Percentiles rank a stretch among this genome's conserved stretches.
These are phyloP conservation scores for Phytophthora citrophthora DNA, from an alignment of 352 stramenopile genomes.

Conservation along the genomic window DNA sequence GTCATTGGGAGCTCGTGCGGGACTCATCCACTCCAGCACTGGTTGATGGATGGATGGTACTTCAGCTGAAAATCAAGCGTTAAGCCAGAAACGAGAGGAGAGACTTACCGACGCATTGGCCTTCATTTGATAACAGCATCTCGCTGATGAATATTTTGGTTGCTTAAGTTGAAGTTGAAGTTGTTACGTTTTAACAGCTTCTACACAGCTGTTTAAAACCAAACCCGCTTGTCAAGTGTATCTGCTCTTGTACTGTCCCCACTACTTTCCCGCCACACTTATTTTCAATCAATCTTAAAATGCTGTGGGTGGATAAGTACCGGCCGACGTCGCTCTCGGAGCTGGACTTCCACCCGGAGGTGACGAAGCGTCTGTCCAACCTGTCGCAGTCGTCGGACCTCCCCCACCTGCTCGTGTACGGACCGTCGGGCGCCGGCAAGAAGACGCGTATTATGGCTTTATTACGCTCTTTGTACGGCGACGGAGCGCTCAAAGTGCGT, in stretches of 20 bases:
- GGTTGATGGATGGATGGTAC: background rate
- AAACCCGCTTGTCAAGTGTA: too few relatives aligned
- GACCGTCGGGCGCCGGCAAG: slow-evolving; percentile 97
- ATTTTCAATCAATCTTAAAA: background rate
- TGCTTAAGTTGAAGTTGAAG: too few relatives aligned
- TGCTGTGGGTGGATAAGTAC: slow-evolving; percentile 99
- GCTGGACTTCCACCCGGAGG: slow-evolving; percentile 94
- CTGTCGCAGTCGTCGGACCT: slow-evolving; percentile 87
- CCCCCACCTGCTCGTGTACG: slow-evolving; percentile 98
- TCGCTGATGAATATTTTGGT: too few relatives aligned
- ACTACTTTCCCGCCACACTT: too few relatives aligned
- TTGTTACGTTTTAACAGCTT: too few relatives aligned
- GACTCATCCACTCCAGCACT: slow-evolving; percentile 29
- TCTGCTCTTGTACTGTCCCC: background rate
- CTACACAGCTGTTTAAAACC: too few relatives aligned
- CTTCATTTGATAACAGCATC: too few relatives aligned
- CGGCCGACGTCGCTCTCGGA: slow-evolving; percentile 91
- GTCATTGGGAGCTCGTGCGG: slow-evolving; percentile 43
- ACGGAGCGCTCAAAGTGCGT: slow-evolving; percentile 91
- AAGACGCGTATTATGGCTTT: slow-evolving; percentile 98
- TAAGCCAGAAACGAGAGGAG: background rate
- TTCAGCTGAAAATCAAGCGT: background rate
- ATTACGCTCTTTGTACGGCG: slow-evolving; percentile 95
- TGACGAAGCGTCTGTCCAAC: slow-evolving; percentile 91
- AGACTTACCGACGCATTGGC: too few relatives aligned